Evolutionary conservation across 352 stramenopile species (phyloP).

Genomic region (Saprolegnia diclina): DNA sequence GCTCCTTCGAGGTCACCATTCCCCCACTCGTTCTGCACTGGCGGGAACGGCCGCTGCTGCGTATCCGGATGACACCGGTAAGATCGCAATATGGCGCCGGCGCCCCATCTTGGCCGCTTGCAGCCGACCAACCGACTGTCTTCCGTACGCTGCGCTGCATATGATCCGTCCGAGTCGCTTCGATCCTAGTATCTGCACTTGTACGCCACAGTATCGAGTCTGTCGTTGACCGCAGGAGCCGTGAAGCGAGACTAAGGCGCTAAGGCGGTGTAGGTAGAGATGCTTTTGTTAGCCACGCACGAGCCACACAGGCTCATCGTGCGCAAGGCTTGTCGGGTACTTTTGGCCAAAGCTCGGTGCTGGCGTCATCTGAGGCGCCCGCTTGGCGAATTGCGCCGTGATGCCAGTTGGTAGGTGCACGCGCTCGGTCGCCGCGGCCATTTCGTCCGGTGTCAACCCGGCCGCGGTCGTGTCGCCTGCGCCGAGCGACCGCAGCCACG

Average conservation of each 20-base stretch:
- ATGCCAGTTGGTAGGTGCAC: not conserved
- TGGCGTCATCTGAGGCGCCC: slow-evolving; percentile 14
- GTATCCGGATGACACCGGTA: not conserved
- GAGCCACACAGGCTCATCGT: slow-evolving; percentile 1
- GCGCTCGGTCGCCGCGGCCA: not conserved
- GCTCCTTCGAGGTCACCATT: slow-evolving; percentile 30
- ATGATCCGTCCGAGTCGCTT: too few species aligned
- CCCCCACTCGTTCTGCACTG: not conserved
- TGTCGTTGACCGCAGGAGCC: too few species aligned
- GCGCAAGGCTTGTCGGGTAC: not conserved
- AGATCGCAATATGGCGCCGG: not conserved
- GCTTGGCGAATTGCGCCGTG: slow-evolving; percentile 9
- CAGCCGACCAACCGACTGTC: too few species aligned
- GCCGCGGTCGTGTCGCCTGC: not conserved
- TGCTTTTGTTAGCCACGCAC: not conserved
- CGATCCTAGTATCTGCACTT: too few species aligned
- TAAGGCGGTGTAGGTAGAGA: too few species aligned
- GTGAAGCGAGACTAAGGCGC: too few species aligned
- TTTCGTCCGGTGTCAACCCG: not conserved
- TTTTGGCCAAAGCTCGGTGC: not conserved
- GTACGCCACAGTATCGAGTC: too few species aligned
- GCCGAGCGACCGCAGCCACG: slow-evolving; percentile 15
- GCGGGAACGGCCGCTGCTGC: not conserved
- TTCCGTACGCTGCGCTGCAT: too few species aligned
- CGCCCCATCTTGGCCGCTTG: not conserved